Evolutionary conservation across 805 yeast species (phyloP), one percentile per base, ranked within the genome.

Genomic region (Wickerhamiella dianesei): DNA sequence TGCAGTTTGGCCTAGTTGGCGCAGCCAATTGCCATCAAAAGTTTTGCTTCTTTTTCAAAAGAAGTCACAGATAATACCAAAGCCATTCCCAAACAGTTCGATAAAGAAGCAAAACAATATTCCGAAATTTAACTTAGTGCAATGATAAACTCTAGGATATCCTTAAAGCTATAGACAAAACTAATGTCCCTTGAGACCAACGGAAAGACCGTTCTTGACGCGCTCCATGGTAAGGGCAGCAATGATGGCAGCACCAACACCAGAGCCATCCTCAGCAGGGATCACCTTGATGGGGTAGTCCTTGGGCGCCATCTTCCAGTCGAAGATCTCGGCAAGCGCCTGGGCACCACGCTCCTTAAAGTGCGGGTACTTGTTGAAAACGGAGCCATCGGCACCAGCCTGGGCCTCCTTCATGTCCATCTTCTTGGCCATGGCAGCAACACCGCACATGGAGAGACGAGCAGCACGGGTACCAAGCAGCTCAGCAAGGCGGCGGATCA

Each of bases 301-400:
- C 53, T 70, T 62, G 43, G 66, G 59, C 45, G 66, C 62, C 51
- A 61, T 66, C 36, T 67, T 62, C 96, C 96, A 89, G 55, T 72
- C 89, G 61, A 85, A 84, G 58, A 89, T 86, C 62, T 87, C 96
- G 66, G 79, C 78, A 63, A 89, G 74, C 49, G 84, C 96, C 61
- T 74, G 73, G 43, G 94, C 94, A 35, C 95, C 95, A 62, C 95
- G 77, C 60, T 80, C 80, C 65, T 80, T 76, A 76, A 89, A 89
- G 48, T 79, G 82, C 44, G 98, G 97, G 71, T 89, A 92, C 68
- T 74, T 82, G 76, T 87, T 86, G 74, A 73, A 85, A 37, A 89
- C 97, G 12, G 96, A 86, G 53, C 98, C 97, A 64, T 89, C 98
- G 52, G 96, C 95, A 47, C 97, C 98, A 66, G 88, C 85, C 61